These are phyloP conservation scores for Prunus mira DNA, from an alignment of 306 rosid species.

Conservation along the genomic window DNA sequence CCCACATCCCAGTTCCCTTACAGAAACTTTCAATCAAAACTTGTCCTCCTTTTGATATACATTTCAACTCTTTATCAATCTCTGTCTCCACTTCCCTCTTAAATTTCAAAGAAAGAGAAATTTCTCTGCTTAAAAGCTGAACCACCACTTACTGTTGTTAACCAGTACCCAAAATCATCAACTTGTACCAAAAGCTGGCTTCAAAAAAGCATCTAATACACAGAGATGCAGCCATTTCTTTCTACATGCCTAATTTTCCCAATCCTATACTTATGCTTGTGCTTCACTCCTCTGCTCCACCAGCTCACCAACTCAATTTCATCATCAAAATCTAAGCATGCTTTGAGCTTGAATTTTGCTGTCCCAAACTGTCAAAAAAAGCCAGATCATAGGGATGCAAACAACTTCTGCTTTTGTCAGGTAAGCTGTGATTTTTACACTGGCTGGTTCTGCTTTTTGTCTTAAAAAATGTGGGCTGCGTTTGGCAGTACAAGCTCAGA, in stretches of 20 bases:
- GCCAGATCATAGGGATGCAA: neutral
- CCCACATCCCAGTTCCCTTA: neutral
- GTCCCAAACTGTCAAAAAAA: conserved; percentile 7
- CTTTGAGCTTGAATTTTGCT: neutral
- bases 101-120: neutral
- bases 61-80: neutral
- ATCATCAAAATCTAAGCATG: neutral
- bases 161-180: neutral
- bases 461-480: neutral
- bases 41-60: neutral
- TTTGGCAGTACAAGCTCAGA: neutral
- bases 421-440: neutral
- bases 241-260: conserved; percentile 1
- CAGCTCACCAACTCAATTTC: neutral
- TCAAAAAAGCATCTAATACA: too few species aligned
- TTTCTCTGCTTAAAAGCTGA: conserved; percentile 18
- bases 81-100: neutral
- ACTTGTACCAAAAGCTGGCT: conserved; percentile 3
- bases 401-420: neutral
- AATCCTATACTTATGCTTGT: neutral
- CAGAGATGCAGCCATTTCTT: too few species aligned
- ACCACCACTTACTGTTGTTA: neutral
- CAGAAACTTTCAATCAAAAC: neutral
- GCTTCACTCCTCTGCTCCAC: neutral
- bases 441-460: neutral